Base-by-base conservation (phyloP, 495 filamentous ascomycete species). In the Neurospora cerealis region DNA sequence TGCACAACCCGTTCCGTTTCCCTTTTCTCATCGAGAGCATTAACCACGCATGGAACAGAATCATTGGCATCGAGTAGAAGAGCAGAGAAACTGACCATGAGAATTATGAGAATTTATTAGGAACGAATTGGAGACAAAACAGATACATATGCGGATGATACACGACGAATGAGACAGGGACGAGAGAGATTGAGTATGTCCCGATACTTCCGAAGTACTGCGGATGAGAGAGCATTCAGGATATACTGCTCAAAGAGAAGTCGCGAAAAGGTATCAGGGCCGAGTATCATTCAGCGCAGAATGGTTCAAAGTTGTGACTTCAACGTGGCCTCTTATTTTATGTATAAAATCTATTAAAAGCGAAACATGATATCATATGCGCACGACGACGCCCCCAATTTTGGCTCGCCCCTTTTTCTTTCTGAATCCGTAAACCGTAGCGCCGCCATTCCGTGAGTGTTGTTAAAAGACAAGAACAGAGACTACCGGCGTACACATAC, bases 361-460 rank as follows among this genome's bases (percentile, higher is more conserved):
- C 21, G 7, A 34, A 66, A 17, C 7, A 28, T 66, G 54, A 66
- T 66, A 66, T 66, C 54, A 66, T 66, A 66, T 66, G 28, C 54
- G 5, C 28, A 66, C 34, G 15, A 66, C 54, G 54, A 66, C 15
- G 54, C 28, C 54, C 54, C 54, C 54, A 66, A 4, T 19, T 19
- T 34, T 66, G 70, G n/a, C 70, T 71, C 70, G 36, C 15, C 69
- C 69, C 69, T 44, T 70, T 70, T 70, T 44, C 13, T 70, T 46
- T 70, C 19, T 46, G n/a, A 70, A 46, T 44, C 69, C 69, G 36
- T 21, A 70, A 28, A 28, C 69, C 34, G 34, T 38, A 48, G 69
- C 36, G 69, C 69, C 36, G n/a, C 69, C 69, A 70, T 40, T 46
- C 69, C 34, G 34, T 40, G 9, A 21, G 39, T 37, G 34, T 40